These are phyloP conservation scores for Pythium periplocum DNA, from an alignment of 352 stramenopile species.

Conservation along the genomic window DNA sequence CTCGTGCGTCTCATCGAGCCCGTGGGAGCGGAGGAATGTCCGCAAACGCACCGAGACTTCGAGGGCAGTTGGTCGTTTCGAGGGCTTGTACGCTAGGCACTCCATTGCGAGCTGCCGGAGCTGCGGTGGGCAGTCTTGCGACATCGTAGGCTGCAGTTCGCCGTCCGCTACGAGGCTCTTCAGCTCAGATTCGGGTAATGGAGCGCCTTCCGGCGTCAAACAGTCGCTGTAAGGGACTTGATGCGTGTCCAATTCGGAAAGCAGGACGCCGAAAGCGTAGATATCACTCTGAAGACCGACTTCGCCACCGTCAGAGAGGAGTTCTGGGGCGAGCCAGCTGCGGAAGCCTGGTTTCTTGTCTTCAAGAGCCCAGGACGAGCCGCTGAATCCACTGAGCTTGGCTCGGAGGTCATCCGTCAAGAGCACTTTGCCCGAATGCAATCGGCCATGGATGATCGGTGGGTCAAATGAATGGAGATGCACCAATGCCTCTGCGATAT, in stretches of 20 bases:
- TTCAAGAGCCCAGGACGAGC: conserved; percentile 6
- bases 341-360: conserved; percentile 5
- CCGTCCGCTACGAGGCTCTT: conserved; percentile 9
- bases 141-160: conserved; percentile 16
- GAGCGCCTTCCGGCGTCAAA: conserved; percentile 5
- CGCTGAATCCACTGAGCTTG: conserved; percentile 25
- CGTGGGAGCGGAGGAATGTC: conserved; percentile 15
- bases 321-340: conserved; percentile 16
- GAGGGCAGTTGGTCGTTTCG: conserved; percentile 11
- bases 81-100: conserved; percentile 15
- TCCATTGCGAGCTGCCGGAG: conserved; percentile 12
- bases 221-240: conserved; percentile 17
- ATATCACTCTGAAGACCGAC: conserved; percentile 13
- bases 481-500: conserved; percentile 25
- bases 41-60: conserved; percentile 14
- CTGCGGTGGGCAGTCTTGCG: conserved; percentile 8
- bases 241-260: conserved; percentile 19
- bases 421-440: conserved; percentile 24
- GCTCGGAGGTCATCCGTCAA: conserved; percentile 17
- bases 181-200: conserved; percentile 8
- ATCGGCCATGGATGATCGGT: conserved; percentile 19
- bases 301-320: conserved; percentile 3
- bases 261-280: conserved; percentile 21
- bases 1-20: conserved; percentile 8
- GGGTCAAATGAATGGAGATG: conserved; percentile 24